A percentile compares a stretch with the other conserved stretches of the same genome.
Conservation (phyloP, 768 basidiomycete species). For the Pluteus cervinus region DNA sequence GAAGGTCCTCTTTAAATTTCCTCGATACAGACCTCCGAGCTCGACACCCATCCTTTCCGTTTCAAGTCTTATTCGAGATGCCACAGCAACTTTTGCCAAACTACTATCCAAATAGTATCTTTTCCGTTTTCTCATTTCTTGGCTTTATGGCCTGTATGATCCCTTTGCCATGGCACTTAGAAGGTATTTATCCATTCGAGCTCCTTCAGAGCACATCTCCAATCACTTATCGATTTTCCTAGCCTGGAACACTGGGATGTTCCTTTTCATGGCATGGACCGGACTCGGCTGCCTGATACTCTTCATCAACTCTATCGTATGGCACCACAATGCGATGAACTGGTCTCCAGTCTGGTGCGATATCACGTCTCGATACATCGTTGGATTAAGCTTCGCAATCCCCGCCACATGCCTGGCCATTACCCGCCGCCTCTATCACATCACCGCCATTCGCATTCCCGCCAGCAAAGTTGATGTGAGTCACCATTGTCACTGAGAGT, state of each 20-base stretch:
- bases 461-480: too few species aligned
- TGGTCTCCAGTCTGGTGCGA: conserved; percentile 63
- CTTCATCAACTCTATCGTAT: conserved; percentile 65
- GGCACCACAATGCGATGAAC: conserved; percentile 55
- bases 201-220: conserved; percentile 12
- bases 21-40: too few species aligned
- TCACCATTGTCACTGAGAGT: too few species aligned
- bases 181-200: conserved; percentile 36
- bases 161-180: conserved; percentile 65
- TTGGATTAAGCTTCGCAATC: conserved; percentile 39
- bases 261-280: conserved; percentile 67
- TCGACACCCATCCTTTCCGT: too few species aligned
- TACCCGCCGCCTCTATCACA: conserved; percentile 59
- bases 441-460: conserved; percentile 50
- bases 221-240: conserved; percentile 7
- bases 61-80: too few species aligned
- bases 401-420: conserved; percentile 53
- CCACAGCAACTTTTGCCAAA: too few species aligned
- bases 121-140: conserved; percentile 45
- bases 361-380: conserved; percentile 41
- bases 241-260: conserved; percentile 61
- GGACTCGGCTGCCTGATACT: conserved; percentile 49
- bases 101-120: conserved; percentile 42
- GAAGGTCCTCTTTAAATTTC: too few species aligned
- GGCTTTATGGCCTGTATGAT: conserved; percentile 52